These are phyloP conservation scores for Saccharomyces hybrid DNA, from an alignment of 1,139 yeast species.

Conservation along the genomic window DNA sequence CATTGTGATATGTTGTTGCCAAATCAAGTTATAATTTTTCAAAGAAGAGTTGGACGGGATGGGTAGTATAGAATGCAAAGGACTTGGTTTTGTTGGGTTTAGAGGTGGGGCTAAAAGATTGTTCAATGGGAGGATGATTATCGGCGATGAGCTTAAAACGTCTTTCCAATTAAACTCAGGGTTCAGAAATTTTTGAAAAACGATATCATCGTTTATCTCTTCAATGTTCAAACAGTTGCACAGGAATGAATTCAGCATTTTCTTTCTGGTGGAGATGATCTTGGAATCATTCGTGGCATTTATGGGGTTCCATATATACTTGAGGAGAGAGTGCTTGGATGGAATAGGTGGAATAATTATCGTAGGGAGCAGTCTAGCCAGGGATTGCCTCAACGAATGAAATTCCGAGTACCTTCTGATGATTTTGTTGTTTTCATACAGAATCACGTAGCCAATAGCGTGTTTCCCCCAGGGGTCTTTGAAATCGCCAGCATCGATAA, in stretches of 20 bases:
- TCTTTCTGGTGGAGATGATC: constrained; percentile 56
- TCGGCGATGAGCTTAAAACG: constrained; percentile 51
- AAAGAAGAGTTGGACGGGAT: constrained; percentile 28
- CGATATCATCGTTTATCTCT: constrained; percentile 44
- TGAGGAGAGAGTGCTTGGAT: constrained; percentile 64
- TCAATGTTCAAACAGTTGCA: constrained; percentile 62
- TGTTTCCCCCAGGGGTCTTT: constrained; percentile 45
- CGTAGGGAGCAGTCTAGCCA: constrained; percentile 71
- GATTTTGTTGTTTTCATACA: constrained; percentile 39
- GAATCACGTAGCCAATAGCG: constrained; percentile 77
- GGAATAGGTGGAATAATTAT: constrained; percentile 92
- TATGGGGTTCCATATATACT: constrained; percentile 39
- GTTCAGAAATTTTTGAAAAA: constrained; percentile 73
- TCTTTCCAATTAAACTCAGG: constrained; percentile 75
- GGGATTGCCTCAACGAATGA: constrained; percentile 65
- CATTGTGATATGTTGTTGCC: constrained; percentile 1
- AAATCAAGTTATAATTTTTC: constrained; percentile 2
- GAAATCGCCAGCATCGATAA: constrained; percentile 30
- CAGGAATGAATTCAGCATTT: constrained; percentile 70
- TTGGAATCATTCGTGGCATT: constrained; percentile 48
- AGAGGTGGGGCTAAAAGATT: constrained; percentile 50
- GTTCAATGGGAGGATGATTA: constrained; percentile 45
- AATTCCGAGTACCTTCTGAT: constrained; percentile 88
- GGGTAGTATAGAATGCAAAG: constrained; percentile 61
- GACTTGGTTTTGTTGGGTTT: constrained; percentile 46